Evolutionary conservation across 1,284 basidiomycete species (phyloP).

Genomic region (Gomphus bonarii): DNA sequence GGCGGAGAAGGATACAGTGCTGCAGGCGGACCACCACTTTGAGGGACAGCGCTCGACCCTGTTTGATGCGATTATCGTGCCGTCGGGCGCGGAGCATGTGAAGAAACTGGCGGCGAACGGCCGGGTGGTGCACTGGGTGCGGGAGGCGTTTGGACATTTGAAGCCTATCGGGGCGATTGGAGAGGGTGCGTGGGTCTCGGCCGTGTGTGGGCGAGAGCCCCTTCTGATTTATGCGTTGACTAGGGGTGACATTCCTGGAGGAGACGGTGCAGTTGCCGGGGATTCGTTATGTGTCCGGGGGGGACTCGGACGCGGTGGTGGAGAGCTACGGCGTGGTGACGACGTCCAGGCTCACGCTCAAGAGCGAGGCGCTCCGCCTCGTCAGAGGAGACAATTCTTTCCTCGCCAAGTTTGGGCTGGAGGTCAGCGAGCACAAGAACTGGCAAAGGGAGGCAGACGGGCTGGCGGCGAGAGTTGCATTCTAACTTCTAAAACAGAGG

Average conservation of each 20-base stretch:
- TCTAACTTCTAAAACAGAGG: slow-evolving; percentile 21
- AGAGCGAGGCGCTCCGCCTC: slow-evolving; percentile 34
- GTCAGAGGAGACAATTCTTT: slow-evolving; percentile 39
- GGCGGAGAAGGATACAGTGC: slow-evolving; percentile 25
- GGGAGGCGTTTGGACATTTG: slow-evolving; percentile 73
- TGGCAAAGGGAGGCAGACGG: slow-evolving; percentile 51
- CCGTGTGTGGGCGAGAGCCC: background rate
- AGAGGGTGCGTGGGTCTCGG: slow-evolving; percentile 32
- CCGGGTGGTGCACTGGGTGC: slow-evolving; percentile 56
- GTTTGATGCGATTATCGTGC: slow-evolving; percentile 71
- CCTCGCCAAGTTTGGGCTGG: slow-evolving; percentile 45
- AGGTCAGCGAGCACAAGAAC: slow-evolving; percentile 54
- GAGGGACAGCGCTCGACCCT: slow-evolving; percentile 71
- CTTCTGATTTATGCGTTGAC: no score
- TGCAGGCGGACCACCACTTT: slow-evolving; percentile 57
- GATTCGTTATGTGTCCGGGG: slow-evolving; percentile 26
- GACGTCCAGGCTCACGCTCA: slow-evolving; percentile 35
- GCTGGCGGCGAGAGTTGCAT: slow-evolving; percentile 43
- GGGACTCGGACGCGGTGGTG: slow-evolving; percentile 30
- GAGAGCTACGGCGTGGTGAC: slow-evolving; percentile 54
- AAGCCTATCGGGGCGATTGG: slow-evolving; percentile 71
- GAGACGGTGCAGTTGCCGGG: slow-evolving; percentile 36
- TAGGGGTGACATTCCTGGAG: slow-evolving; percentile 40
- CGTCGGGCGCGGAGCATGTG: slow-evolving; percentile 48
- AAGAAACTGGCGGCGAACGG: slow-evolving; percentile 44